These are phyloP conservation scores for Paxillus ammoniavirescens DNA, from an alignment of 768 basidiomycete genomes.

Conservation along the genomic window DNA sequence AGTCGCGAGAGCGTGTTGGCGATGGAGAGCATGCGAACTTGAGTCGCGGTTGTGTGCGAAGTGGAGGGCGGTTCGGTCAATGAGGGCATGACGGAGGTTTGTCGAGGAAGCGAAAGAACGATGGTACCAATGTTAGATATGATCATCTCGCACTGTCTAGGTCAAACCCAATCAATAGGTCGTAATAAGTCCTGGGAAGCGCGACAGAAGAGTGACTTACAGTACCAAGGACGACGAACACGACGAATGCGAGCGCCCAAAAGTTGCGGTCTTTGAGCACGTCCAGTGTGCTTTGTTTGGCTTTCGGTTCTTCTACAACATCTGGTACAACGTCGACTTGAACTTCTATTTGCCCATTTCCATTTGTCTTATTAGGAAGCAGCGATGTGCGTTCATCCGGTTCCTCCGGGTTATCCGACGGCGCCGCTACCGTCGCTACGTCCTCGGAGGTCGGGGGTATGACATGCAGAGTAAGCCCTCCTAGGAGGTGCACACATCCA, in stretches of 20 bases:
- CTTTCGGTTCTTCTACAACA: conserved; percentile 8
- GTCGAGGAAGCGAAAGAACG: conserved; percentile 56
- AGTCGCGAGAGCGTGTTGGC: conserved; percentile 74
- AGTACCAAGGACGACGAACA: conserved; percentile 59
- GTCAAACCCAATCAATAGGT: not conserved
- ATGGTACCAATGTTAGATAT: conserved; percentile 83
- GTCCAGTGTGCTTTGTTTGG: conserved; percentile 33
- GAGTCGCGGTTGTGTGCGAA: conserved; percentile 39
- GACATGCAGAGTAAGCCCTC: conserved; percentile 44
- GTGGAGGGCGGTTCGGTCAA: conserved; percentile 16
- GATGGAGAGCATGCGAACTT: conserved; percentile 69
- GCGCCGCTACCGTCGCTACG: not conserved
- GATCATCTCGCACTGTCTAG: conserved; percentile 69
- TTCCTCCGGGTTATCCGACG: conserved; percentile 15
- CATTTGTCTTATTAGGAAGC: conserved; percentile 25
- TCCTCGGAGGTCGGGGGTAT: conserved; percentile 12
- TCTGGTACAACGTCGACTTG: conserved; percentile 15
- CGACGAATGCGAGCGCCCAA: conserved; percentile 58
- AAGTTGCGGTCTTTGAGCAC: conserved; percentile 58
- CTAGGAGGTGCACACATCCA: conserved; percentile 53
- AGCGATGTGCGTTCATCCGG: conserved; percentile 30
- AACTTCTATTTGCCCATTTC: conserved; percentile 9
- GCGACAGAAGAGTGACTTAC: conserved; percentile 41
- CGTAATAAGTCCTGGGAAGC: not conserved
- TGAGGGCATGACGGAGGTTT: conserved; percentile 8